These are phyloP conservation scores for Claviceps sp. DNA, from an alignment of 2,329 filamentous ascomycete genomes.

Conservation along the genomic window DNA sequence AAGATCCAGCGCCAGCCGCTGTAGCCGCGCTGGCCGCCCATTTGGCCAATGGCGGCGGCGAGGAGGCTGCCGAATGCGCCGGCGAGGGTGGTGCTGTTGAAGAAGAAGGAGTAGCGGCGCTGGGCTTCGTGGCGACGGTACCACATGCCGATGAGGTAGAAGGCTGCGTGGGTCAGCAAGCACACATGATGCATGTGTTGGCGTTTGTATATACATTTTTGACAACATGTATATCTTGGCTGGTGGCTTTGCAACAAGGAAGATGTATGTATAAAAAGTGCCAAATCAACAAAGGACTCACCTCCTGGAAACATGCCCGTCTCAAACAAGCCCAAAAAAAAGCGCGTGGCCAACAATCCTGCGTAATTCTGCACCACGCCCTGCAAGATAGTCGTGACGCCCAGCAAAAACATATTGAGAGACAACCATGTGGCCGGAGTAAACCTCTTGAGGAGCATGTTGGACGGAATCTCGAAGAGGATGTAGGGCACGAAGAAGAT, in stretches of 20 bases:
- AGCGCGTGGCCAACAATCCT: constrained; percentile 65
- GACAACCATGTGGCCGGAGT: constrained; percentile 58
- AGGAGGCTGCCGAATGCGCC: constrained; percentile 79
- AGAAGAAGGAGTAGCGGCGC: constrained; percentile 88
- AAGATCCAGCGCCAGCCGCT: constrained; percentile 58
- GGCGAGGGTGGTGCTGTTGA: constrained; percentile 65
- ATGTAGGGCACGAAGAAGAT: constrained; percentile 77
- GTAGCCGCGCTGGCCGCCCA: constrained; percentile 40
- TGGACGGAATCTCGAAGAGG: constrained; percentile 55
- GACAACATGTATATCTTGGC: neutral
- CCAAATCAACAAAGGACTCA: constrained; percentile 6
- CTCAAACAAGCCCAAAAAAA: constrained; percentile 72
- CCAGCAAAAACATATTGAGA: constrained; percentile 74
- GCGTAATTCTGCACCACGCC: constrained; percentile 66
- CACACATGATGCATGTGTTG: neutral
- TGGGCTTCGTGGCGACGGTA: constrained; percentile 81
- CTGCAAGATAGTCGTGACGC: constrained; percentile 60
- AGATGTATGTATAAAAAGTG: neutral
- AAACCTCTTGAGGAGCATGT: constrained; percentile 51
- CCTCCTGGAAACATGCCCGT: constrained; percentile 53
- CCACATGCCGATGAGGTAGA: constrained; percentile 76
- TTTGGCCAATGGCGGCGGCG: constrained; percentile 78
- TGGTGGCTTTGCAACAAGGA: neutral
- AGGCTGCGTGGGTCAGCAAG: constrained; percentile 16
- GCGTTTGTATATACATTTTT: neutral